Conservation (phyloP, 2,329 filamentous ascomycete species). For the Beauveria scarabaeidicola region DNA sequence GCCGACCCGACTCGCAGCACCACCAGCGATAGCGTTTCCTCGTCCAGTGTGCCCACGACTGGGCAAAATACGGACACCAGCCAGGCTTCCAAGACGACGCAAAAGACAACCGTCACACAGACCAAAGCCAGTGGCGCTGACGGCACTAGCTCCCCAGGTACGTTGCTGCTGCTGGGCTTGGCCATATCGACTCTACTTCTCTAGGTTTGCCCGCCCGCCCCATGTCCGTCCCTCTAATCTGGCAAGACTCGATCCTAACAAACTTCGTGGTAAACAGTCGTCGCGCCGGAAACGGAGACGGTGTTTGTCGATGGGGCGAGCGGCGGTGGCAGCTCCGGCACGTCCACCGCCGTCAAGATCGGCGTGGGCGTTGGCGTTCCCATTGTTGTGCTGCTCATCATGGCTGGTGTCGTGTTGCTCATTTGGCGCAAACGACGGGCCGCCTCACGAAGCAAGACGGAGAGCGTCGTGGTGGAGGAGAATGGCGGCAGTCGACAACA, state of each 20-base stretch:
- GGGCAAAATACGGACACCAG: constrained; percentile 14
- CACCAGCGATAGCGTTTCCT: constrained; percentile 1
- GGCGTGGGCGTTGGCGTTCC: not conserved
- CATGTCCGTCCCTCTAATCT: not conserved
- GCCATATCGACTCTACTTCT: not conserved
- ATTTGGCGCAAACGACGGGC: not conserved
- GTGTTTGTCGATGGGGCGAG: not conserved
- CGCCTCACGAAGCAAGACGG: not conserved
- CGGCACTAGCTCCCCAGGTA: constrained; percentile 19
- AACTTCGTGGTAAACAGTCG: not conserved
- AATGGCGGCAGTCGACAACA: not conserved
- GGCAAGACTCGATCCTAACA: not conserved
- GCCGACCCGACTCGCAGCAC: constrained; percentile 12
- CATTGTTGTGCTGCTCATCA: not conserved
- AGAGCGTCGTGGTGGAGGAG: not conserved
- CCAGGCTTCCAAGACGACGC: constrained; percentile 13
- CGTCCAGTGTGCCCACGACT: not conserved
- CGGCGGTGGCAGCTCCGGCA: not conserved
- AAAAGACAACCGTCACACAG: constrained; percentile 19
- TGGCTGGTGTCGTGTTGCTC: not conserved
- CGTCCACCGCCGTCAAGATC: not conserved
- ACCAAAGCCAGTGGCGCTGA: constrained; percentile 18
- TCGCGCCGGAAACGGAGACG: constrained; percentile 3
- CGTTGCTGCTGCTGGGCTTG: constrained; percentile 20
- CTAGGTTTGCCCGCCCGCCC: not conserved